Base-by-base conservation (phyloP, 176 grass and related monocot species). In the Oropetium thomaeum region DNA sequence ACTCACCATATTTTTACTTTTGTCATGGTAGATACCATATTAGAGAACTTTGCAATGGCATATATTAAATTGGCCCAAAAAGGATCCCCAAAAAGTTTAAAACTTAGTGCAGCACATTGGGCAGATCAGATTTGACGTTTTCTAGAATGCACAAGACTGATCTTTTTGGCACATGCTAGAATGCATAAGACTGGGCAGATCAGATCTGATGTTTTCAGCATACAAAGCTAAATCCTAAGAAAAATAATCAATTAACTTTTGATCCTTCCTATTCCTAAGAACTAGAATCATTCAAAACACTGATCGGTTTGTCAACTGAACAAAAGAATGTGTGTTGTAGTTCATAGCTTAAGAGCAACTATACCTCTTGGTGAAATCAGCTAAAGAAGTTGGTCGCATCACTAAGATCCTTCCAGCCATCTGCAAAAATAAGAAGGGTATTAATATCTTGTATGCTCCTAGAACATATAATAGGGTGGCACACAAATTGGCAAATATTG, bases 331-430 rank as follows among this genome's bases (percentile, higher is more conserved):
- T 26, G 16, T 13, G 37, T 37, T 51, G 42, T 19, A 64, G 41
- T 70, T 76, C 23, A 5, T 26, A 77, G 58, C 66, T n/a, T 77
- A 53, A 34, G 12, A 80, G 88, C 11, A 74, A 5, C 32, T 76
- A 42, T 80, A 92, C 96, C 91, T 92, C 41, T 95, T 86, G 61
- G 81, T 92, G 47, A 99, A 99, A 86, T 95, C 89, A 73, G 87
- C 80, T 74, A 99, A 48, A 73, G 89, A 90, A 82, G 89, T 57
- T 62, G 87, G 96, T 62, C 89, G 80, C 53, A 73, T 63, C 13
- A 92, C 87, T 88, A 99, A 79, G 75, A 99, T 94, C 70, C 91
- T 88, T 62, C 91, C 91, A 92, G 96, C 91, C 91, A 99, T 95
- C 96, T 99, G 60, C 17, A 87, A 26, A 81, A 45, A 77, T 75